Conservation (phyloP, 2,329 filamentous ascomycete genomes). For the Didymella segeticola region DNA sequence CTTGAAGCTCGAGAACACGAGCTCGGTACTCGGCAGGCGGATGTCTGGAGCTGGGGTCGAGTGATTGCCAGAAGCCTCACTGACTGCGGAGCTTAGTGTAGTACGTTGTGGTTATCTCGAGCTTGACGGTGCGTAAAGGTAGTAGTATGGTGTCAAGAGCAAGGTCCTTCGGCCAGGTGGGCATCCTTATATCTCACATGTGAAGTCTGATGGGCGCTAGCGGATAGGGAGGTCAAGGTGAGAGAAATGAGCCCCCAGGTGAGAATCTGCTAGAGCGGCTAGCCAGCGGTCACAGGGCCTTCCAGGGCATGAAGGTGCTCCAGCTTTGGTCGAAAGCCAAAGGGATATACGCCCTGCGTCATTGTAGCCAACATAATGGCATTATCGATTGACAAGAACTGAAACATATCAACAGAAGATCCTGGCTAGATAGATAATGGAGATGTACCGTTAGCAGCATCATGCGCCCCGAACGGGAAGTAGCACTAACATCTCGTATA, state of each 20-base stretch:
- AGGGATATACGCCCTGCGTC: neutral
- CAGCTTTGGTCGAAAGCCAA: neutral
- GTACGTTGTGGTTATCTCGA: neutral
- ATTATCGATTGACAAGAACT: too few relatives aligned
- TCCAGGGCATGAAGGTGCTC: neutral
- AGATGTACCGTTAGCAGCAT: neutral
- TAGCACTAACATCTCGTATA: too few relatives aligned
- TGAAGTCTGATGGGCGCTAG: neutral
- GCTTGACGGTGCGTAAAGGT: too few relatives aligned
- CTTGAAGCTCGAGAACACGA: too few relatives aligned
- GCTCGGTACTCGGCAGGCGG: too few relatives aligned
- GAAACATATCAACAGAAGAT: neutral
- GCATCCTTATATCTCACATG: conserved; percentile 1
- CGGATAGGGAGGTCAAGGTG: neutral
- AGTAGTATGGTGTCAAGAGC: conserved; percentile 8
- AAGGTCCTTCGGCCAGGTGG: neutral
- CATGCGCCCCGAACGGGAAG: too few relatives aligned
- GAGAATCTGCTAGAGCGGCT: neutral
- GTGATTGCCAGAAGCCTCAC: too few relatives aligned
- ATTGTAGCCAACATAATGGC: neutral
- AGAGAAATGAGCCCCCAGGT: neutral
- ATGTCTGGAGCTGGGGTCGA: too few relatives aligned
- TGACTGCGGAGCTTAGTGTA: neutral
- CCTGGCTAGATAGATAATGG: neutral
- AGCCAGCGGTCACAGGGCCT: neutral